Evolutionary conservation across 345 rosid genomes (phyloP).

Genomic region (Gossypioides kirkii): DNA sequence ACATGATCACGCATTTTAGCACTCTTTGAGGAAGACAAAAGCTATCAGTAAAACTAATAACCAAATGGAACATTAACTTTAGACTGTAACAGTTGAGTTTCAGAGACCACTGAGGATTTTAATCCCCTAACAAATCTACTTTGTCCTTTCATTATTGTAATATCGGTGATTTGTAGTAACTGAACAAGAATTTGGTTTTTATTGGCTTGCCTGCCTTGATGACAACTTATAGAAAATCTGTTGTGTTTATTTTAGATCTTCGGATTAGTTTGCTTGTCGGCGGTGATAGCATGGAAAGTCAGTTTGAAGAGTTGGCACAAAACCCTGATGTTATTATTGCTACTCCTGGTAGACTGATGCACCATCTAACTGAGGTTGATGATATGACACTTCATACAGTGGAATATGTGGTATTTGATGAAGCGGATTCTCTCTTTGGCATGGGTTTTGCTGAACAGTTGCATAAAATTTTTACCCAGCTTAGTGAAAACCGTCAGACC

Average conservation of each 20-base stretch:
- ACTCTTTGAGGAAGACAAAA: too few relatives aligned
- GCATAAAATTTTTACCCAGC: constrained; percentile 68
- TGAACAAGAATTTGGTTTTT: neutral
- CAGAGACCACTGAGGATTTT: neutral
- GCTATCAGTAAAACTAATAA: too few relatives aligned
- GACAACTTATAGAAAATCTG: neutral
- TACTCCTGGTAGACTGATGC: constrained; percentile 94
- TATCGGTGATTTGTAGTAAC: neutral
- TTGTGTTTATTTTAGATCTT: constrained; percentile 47
- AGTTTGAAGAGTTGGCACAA: constrained; percentile 87
- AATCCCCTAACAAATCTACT: neutral
- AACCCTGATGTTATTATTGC: constrained; percentile 93
- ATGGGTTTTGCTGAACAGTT: constrained; percentile 94
- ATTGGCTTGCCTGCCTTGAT: neutral
- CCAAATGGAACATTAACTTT: too few relatives aligned
- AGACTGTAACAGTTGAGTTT: neutral
- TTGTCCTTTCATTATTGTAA: neutral
- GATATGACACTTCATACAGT: constrained; percentile 78
- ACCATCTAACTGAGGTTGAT: constrained; percentile 84
- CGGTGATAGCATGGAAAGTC: constrained; percentile 90
- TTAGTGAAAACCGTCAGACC: constrained; percentile 90
- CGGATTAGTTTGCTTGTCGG: constrained; percentile 83
- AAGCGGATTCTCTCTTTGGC: constrained; percentile 87
- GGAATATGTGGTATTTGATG: constrained; percentile 96
- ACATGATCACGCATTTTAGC: neutral